Evolutionary conservation across 768 basidiomycete genomes (phyloP).

Genomic region (Lactarius evosmus): DNA sequence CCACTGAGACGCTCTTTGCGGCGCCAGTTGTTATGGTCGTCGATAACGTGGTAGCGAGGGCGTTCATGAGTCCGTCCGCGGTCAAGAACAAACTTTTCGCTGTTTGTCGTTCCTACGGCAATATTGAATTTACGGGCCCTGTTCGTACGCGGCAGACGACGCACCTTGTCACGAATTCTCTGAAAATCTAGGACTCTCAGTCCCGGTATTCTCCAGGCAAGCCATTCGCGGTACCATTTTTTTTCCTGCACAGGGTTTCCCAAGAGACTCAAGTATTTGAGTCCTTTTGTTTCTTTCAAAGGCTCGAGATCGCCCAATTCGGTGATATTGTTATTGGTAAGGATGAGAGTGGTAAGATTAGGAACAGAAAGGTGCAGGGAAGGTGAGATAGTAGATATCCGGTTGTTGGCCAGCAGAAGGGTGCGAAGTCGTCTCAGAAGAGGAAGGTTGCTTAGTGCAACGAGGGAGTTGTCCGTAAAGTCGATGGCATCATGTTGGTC

Average conservation of each 20-base stretch:
- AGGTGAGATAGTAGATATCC: constrained; percentile 76
- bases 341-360: constrained; percentile 76
- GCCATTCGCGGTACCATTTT: constrained; percentile 97
- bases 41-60: constrained; percentile 75
- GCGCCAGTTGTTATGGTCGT: constrained; percentile 66
- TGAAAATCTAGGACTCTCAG: constrained; percentile 94
- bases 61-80: constrained; percentile 71
- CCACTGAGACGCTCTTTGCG: constrained; percentile 58
- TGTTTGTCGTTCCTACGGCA: constrained; percentile 68
- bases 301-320: constrained; percentile 87
- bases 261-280: constrained; percentile 72
- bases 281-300: constrained; percentile 66
- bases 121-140: constrained; percentile 6
- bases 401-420: constrained; percentile 86
- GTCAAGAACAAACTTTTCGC: constrained; percentile 77
- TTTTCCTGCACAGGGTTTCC: constrained; percentile 86
- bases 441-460: constrained; percentile 79
- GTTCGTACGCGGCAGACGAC: constrained; percentile 38
- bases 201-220: constrained; percentile 81
- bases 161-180: constrained; percentile 91
- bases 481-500: constrained; percentile 95
- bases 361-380: constrained; percentile 81
- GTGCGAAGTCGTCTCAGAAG: constrained; percentile 81
- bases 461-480: constrained; percentile 87
- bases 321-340: constrained; percentile 76